phyloP scores from a whole-genome alignment of 1,284 basidiomycete genomes.

The Cutaneotrichosporon sp. region DNA sequence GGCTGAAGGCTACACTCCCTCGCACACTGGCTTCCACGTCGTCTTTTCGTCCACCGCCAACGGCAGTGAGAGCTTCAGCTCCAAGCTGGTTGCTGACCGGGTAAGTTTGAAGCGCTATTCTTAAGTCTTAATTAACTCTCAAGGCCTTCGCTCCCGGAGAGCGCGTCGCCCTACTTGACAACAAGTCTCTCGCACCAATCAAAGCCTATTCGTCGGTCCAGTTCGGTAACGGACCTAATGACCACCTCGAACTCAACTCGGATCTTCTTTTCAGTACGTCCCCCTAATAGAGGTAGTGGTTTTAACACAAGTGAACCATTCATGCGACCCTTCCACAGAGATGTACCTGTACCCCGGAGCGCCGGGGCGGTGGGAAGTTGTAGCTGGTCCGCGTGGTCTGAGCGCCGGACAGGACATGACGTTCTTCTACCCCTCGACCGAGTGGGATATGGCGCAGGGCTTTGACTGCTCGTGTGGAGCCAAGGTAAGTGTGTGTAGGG shows the following conservation, averaged over 20 bases:
- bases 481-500: constrained; percentile 35
- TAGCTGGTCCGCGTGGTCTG: constrained; percentile 49
- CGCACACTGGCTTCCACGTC: constrained; percentile 48
- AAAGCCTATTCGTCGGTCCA: constrained; percentile 54
- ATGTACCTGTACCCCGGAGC: constrained; percentile 59
- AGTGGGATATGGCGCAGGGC: constrained; percentile 69
- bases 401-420: constrained; percentile 56
- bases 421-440: constrained; percentile 68
- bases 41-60: constrained; percentile 33
- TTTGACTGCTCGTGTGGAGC: constrained; percentile 62
- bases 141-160: constrained; percentile 46
- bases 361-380: constrained; percentile 54
- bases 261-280: constrained; percentile 61
- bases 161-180: constrained; percentile 38
- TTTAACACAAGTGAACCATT: constrained; percentile 61
- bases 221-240: constrained; percentile 54
- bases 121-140: too few species aligned
- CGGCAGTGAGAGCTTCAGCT: constrained; percentile 42
- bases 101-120: constrained; percentile 30
- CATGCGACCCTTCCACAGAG: constrained; percentile 63
- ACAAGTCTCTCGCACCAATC: constrained; percentile 41
- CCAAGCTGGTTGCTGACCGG: constrained; percentile 43
- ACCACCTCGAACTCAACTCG: constrained; percentile 64
- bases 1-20: constrained; percentile 45
- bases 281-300: not conserved